Base-by-base conservation (phyloP, 768 basidiomycete genomes). In the Termitomyces bulborhizus region DNA sequence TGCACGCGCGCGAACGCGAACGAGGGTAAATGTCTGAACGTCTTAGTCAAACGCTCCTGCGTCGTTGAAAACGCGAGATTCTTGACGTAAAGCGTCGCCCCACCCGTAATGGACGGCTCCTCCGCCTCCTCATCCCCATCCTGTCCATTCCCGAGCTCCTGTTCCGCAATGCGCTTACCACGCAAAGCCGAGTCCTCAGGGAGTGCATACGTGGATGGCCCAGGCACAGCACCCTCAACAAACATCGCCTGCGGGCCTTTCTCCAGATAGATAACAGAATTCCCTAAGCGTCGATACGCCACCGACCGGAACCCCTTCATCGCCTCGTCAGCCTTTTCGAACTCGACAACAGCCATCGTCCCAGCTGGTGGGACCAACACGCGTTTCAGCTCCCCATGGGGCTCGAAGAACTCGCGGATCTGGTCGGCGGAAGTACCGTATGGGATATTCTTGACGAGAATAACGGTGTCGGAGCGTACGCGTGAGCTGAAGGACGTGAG, bases 401-500 rank as follows among this genome's bases (percentile, higher is more conserved):
- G 75, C 51, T 82, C 79, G 63, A 98, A 94, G 46, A 98, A 68
- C 56, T 85, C 85, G 24, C 81, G 80, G n/a, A 98, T 82, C 59
- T 91, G 82, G 16, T 83, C 79, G 0, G 74, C 69, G 0, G 86
- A 81, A 3, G 94, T 96, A 6, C 90, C 93, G 63, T 89, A 96
- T 0, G 97, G 96, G 44, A 99, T 93, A 71, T 98, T 98, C 74
- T 98, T 98, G 59, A 98, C 89, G 16, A 99, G 80, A 58, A 98
- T 85, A 34, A 78, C 83, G 0, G 90, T 95, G 62, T 88, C 83
- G 0, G 93, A 95, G 13, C 82, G 77, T 3, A 72, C 72, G 12
- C 69, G 70, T 1, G 77, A 70, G 3, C 77, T 74, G 60, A 89
- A 85, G 0, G 83, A 75, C 2, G 81, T 76, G 1, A 89, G 69